Evolutionary conservation across 2,329 filamentous ascomycete genomes (phyloP).

Genomic region (Scedosporium aurantiacum): DNA sequence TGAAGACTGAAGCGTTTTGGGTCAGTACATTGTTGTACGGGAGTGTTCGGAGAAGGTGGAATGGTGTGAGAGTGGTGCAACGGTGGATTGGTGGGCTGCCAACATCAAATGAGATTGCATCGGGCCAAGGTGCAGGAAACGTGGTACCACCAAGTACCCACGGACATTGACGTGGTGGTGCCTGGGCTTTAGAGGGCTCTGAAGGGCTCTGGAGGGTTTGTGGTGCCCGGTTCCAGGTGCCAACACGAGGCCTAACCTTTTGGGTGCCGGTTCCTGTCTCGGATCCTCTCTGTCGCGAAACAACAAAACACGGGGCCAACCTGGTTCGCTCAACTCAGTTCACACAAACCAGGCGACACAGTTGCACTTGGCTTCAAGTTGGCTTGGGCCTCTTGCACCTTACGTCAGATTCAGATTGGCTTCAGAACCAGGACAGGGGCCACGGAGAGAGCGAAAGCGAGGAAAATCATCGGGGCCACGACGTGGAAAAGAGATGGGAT

Average conservation of each 20-base stretch:
- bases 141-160: neutral
- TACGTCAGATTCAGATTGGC: neutral
- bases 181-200: neutral
- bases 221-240: neutral
- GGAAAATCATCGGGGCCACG: neutral
- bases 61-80: neutral
- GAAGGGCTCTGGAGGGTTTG: neutral
- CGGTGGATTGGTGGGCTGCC: neutral
- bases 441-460: neutral
- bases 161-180: neutral
- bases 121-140: neutral
- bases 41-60: neutral
- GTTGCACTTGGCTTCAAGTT: neutral
- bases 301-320: conserved; percentile 1
- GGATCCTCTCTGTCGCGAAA: conserved; percentile 4
- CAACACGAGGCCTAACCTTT: neutral
- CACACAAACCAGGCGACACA: neutral
- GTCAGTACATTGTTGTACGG: neutral
- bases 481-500: neutral
- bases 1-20: neutral
- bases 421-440: neutral
- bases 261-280: conserved; percentile 1
- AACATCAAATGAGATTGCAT: neutral
- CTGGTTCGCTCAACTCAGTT: neutral
- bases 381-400: neutral